A percentile compares a stretch with the other conserved stretches of the same genome.
phyloP scores from a whole-genome alignment of 1,284 basidiomycete species.

The Cutaneotrichosporon sp. region DNA sequence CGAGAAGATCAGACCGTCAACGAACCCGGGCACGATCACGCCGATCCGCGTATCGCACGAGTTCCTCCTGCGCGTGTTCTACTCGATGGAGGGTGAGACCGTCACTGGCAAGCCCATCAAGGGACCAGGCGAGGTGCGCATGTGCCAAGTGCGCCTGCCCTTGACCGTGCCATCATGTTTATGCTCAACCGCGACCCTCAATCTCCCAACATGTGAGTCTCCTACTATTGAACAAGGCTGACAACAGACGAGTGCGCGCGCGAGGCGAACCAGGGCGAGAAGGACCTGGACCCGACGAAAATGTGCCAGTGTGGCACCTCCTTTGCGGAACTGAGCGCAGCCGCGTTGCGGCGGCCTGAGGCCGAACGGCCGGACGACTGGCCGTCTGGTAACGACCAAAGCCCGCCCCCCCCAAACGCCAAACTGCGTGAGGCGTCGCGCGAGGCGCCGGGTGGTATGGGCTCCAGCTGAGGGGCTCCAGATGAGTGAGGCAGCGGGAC shows the following conservation, averaged over 20 bases:
- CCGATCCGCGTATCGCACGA: slow-evolving; percentile 50
- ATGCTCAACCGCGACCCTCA: slow-evolving; percentile 36
- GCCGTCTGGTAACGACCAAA: neutral
- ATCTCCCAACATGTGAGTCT: slow-evolving; percentile 43
- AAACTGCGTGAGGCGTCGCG: slow-evolving; percentile 2
- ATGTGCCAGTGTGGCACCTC: slow-evolving; percentile 39
- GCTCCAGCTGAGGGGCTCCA: neutral
- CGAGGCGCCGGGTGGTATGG: neutral
- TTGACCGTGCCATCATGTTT: slow-evolving; percentile 46
- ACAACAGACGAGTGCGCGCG: slow-evolving; percentile 25
- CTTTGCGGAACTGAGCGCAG: slow-evolving; percentile 42
- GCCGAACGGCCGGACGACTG: slow-evolving; percentile 15
- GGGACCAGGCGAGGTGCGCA: slow-evolving; percentile 49
- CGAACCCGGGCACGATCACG: slow-evolving; percentile 44
- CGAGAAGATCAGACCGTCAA: slow-evolving; percentile 49
- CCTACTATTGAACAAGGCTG: neutral
- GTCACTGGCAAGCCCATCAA: slow-evolving; percentile 27
- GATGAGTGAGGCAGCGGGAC: neutral
- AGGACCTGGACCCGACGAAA: slow-evolving; percentile 28
- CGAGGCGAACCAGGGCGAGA: slow-evolving; percentile 18
- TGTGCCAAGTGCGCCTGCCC: slow-evolving; percentile 45
- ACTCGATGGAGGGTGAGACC: slow-evolving; percentile 47
- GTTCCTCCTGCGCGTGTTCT: slow-evolving; percentile 47
- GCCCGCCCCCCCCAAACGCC: neutral
- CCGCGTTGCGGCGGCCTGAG: slow-evolving; percentile 25